Conservation (phyloP, 176 grass and related monocot genomes). For the Elymus sibiricus region DNA sequence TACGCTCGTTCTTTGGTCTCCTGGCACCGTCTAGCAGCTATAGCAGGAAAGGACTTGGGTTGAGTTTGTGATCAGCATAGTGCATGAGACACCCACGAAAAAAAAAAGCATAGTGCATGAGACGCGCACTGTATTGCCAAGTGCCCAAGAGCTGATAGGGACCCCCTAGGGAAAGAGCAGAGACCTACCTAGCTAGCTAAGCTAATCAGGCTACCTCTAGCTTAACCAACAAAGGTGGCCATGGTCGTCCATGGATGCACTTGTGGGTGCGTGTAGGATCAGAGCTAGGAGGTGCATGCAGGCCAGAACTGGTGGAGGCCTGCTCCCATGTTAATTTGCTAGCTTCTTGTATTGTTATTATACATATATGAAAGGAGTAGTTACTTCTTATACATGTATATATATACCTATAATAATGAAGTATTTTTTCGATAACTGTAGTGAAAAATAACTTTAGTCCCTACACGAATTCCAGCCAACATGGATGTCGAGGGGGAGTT, state of each 20-base stretch:
- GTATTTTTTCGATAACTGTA: too few species aligned
- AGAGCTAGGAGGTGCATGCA: slow-evolving; percentile 8
- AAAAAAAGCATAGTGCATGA: slow-evolving; percentile 25
- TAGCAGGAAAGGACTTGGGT: slow-evolving; percentile 22
- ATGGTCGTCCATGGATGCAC: slow-evolving; percentile 23
- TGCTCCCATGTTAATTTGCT: slow-evolving; percentile 22
- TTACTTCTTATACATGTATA: neutral
- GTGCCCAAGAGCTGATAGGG: slow-evolving; percentile 15
- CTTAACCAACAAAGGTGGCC: slow-evolving; percentile 36
- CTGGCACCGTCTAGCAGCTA: neutral
- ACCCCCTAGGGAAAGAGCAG: slow-evolving; percentile 23
- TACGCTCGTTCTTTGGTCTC: neutral
- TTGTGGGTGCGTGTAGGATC: slow-evolving; percentile 25
- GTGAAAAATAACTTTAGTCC: too few species aligned
- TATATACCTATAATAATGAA: neutral
- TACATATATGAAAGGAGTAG: neutral
- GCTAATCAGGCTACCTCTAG: slow-evolving; percentile 26
- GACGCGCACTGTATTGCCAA: slow-evolving; percentile 4
- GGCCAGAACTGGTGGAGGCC: slow-evolving; percentile 26
- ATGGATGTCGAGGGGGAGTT: too few species aligned
- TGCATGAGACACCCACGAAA: slow-evolving; percentile 20
- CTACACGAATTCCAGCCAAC: too few species aligned
- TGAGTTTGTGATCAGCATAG: slow-evolving; percentile 28
- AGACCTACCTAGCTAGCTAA: slow-evolving; percentile 33
- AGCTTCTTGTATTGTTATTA: neutral